These are phyloP conservation scores for Aristolochia californica DNA, from an alignment of 164 flowering plant species.

Conservation along the genomic window DNA sequence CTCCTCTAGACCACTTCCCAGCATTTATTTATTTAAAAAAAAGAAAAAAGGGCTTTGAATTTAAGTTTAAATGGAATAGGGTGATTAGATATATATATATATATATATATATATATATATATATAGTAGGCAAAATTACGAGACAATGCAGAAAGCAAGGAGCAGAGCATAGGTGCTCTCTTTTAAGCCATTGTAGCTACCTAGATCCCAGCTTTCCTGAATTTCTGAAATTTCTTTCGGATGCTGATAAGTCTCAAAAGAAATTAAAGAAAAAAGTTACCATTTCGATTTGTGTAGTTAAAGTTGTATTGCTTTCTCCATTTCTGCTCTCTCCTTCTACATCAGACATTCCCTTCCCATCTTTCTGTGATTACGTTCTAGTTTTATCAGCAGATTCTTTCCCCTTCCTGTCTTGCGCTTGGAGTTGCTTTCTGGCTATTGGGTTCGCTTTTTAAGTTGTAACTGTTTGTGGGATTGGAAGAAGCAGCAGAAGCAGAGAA, in stretches of 20 bases:
- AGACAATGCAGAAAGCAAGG: no score
- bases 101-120: no score
- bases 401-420: neutral
- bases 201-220: neutral
- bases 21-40: no score
- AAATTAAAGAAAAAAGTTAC: neutral
- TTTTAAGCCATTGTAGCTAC: neutral
- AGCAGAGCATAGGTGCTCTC: neutral
- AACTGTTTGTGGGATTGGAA: neutral
- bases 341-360: neutral
- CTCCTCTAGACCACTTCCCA: no score
- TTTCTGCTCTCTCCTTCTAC: neutral
- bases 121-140: no score
- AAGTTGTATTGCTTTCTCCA: constrained; percentile 1
- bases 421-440: neutral
- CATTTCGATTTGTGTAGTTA: neutral
- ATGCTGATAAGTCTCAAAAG: neutral
- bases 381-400: neutral
- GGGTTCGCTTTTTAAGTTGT: neutral
- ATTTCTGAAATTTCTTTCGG: neutral
- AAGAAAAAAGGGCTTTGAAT: no score
- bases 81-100: no score
- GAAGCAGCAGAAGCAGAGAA: neutral
- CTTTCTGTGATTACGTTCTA: constrained; percentile 2
- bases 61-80: no score